Conservation (phyloP, 768 basidiomycete species). For the Suillus discolor region DNA sequence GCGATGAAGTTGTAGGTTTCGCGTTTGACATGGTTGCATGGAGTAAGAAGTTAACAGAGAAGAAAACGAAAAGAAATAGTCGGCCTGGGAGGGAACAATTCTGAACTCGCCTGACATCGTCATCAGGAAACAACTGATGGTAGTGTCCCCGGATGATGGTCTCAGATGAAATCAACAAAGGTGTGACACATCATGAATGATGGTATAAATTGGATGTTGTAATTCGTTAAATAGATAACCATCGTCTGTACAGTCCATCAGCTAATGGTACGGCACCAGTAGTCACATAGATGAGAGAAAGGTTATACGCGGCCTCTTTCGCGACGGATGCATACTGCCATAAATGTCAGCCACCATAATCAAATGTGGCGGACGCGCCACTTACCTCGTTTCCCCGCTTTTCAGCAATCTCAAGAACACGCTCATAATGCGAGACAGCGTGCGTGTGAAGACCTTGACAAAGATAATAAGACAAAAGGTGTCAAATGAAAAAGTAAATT, state of each 20-base stretch:
- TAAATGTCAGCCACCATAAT: constrained; percentile 8
- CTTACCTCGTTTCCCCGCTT: constrained; percentile 35
- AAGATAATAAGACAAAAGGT: constrained; percentile 3
- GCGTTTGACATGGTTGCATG: constrained; percentile 15
- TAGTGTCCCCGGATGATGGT: neutral
- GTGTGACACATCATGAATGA: constrained; percentile 6
- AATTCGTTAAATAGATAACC: constrained; percentile 70
- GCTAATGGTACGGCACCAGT: constrained; percentile 78
- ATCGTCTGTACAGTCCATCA: constrained; percentile 68
- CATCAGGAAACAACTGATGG: neutral
- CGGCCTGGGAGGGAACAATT: neutral
- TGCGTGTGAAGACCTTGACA: constrained; percentile 72
- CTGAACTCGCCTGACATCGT: neutral
- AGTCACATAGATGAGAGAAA: constrained; percentile 78
- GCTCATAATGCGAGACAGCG: constrained; percentile 84
- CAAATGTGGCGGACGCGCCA: constrained; percentile 9
- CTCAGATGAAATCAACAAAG: constrained; percentile 3
- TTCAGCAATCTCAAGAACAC: constrained; percentile 66
- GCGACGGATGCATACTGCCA: constrained; percentile 56
- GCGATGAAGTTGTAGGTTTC: constrained; percentile 17
- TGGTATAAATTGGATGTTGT: neutral
- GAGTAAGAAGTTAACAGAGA: neutral
- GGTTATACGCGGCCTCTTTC: constrained; percentile 84
- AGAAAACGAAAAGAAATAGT: neutral
- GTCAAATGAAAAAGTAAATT: neutral